Evolutionary conservation across 352 stramenopile genomes (phyloP).

Genomic region (Phytophthora rubi): DNA sequence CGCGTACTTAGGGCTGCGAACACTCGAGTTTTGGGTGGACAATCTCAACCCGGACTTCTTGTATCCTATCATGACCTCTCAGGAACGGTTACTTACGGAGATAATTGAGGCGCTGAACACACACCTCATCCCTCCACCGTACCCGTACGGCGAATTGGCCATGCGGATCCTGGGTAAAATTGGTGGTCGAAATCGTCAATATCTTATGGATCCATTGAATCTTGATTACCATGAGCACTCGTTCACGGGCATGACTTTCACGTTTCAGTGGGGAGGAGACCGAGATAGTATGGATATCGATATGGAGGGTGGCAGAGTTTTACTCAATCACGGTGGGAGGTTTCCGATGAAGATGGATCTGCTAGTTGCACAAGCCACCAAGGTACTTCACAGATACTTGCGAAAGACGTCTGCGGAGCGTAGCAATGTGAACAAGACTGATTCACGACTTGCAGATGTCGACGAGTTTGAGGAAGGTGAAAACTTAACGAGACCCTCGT

Average conservation of each 20-base stretch:
- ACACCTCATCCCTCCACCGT: slow-evolving; percentile 96
- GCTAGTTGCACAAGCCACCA: slow-evolving; percentile 49
- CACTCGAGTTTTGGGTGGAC: slow-evolving; percentile 99
- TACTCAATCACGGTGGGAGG: background rate
- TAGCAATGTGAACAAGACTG: slow-evolving; percentile 60
- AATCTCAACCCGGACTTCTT: slow-evolving; percentile 98
- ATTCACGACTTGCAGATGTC: slow-evolving; percentile 62
- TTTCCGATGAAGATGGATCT: slow-evolving; percentile 74
- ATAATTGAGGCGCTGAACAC: slow-evolving; percentile 96
- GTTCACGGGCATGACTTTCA: slow-evolving; percentile 56
- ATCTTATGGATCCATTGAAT: slow-evolving; percentile 85
- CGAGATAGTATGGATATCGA: slow-evolving; percentile 30
- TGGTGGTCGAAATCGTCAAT: slow-evolving; percentile 92
- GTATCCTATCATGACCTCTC: slow-evolving; percentile 93
- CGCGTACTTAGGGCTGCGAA: slow-evolving; percentile 94
- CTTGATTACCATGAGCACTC: slow-evolving; percentile 60
- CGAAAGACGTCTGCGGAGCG: slow-evolving; percentile 56
- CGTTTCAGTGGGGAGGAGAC: slow-evolving; percentile 54
- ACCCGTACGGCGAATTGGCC: slow-evolving; percentile 96
- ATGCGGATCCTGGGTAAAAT: slow-evolving; percentile 98
- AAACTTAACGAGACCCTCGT: slow-evolving; percentile 33
- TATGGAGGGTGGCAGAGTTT: slow-evolving; percentile 18
- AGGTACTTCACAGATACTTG: slow-evolving; percentile 69
- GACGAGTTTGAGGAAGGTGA: slow-evolving; percentile 77
- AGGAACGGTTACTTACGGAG: slow-evolving; percentile 90